phyloP scores from a whole-genome alignment of 2,329 filamentous ascomycete genomes.

The Hypoxylon sp. region DNA sequence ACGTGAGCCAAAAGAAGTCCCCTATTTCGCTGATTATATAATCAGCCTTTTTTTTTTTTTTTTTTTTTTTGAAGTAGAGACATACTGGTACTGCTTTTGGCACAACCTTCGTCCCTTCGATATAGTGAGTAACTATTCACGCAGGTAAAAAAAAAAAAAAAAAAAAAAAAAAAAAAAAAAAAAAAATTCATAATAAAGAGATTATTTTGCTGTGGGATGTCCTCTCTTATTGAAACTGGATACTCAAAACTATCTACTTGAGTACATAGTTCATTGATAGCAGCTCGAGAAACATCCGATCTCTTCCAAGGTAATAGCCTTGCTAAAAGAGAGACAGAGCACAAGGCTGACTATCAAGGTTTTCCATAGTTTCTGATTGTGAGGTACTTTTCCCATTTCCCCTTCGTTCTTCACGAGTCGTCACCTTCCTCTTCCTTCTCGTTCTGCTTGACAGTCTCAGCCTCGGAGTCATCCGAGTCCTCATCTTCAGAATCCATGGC shows the following conservation, averaged over 20 bases:
- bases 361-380: neutral
- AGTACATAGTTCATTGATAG: neutral
- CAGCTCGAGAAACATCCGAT: neutral
- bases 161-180: too few species aligned
- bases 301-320: neutral
- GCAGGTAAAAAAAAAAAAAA: too few species aligned
- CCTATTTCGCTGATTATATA: neutral
- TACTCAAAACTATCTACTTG: neutral
- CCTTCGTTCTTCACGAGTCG: neutral
- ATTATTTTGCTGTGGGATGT: neutral
- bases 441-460: neutral
- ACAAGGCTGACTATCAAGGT: neutral
- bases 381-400: neutral
- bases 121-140: neutral
- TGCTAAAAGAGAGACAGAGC: neutral
- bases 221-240: neutral
- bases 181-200: neutral
- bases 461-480: neutral
- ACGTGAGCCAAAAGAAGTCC: slow-evolving; percentile 59
- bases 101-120: neutral
- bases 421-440: neutral
- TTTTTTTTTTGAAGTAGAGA: neutral
- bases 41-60: neutral
- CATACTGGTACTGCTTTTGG: neutral
- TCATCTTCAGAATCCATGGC: neutral